Evolutionary conservation across 2,329 filamentous ascomycete genomes (phyloP), one percentile per base, ranked within the genome.

Genomic region (Lizonia empirigonia): DNA sequence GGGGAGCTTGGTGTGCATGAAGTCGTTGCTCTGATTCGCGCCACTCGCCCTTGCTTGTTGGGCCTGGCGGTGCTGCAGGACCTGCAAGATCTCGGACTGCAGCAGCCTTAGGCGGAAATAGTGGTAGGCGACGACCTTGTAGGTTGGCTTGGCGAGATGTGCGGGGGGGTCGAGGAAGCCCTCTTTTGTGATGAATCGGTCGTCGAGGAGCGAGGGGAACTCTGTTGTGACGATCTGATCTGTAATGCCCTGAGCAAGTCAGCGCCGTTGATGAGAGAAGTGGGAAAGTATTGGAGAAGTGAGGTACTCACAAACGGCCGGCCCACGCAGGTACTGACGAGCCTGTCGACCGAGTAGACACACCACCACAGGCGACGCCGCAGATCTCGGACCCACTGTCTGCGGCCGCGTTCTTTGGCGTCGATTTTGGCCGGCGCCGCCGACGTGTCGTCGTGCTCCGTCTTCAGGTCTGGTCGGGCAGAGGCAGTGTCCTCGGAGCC

Each of bases 161-260:
- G 77, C 71, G 2, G 82, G 78, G 4, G 85, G 82, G 9, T 84
- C 80, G 24, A 85, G 64, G 62, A 97, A 88, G 8, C 93, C 92
- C 15, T 81, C 80, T 7, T 86, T 85, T 1, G 91, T 96, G 65
- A 97, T 96, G 68, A 88, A 92, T 54, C 85, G 83, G 73, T 97
- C 93, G 64, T 97, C 92, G 30, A 96, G 79, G 45, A 92, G 74
- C 3, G 91, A 96, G 1, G 93, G 93, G 59, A 97, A 95, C 67
- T 96, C 91, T 1, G 93, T 97, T 12, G 93, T 97, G 64, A 97
- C 90, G 57, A 96, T 90, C 70, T 96, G 90, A 75, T 97, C 94
- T n/a, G 89, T 92, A 57, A 97, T 91, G 23, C 93, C 63, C 63
- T 65, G 19, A 9, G 26, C 2, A 16, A 41, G 50, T 64, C 45